Base-by-base conservation (phyloP, 2,329 filamentous ascomycete species). In the Westerdykella sp. region DNA sequence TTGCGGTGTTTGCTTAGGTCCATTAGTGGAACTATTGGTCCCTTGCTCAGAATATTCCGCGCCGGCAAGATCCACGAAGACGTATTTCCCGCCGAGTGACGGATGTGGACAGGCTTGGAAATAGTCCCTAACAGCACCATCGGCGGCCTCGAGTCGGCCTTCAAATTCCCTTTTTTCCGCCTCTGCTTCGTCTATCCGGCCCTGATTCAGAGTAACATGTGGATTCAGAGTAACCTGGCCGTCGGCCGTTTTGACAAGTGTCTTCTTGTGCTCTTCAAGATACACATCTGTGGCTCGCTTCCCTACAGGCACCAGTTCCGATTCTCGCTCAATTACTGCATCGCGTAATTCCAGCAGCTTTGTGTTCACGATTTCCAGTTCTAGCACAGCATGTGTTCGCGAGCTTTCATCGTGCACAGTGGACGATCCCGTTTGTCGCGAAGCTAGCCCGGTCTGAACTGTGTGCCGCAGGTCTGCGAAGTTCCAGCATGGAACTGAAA, bases 41-140 rank as follows among this genome's bases (percentile, higher is more conserved):
- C 57, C 63, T 14, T 63, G 58, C 28, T 66, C 56, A 44, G 66
- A 65, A 39, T 69, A 73, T 47, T 74, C 71, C 0, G 71, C 60
- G 2, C 70, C 71, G 2, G 71, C 71, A 5, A 73, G 55, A 45
- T 74, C 71, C 1, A 73, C 68, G 55, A 73, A 73, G 9, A 72
- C 62, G 38, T 71, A 57, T 43, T 66, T 72, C 0, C 60, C 70
- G 1, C 70, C 70, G 1, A 73, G 54, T 37, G 64, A 66, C 14
- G 43, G 32, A 43, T 64, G 48, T 6, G 2, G 13, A 15, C 43
- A 47, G 2, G 49, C 50, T 11, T 38, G 41, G 13, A 67, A 57
- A 6, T 66, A 45, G 3, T 50, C 34, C 5, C 22, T 30, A 1
- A 68, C 59, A 1, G 55, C 22, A 1, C 57, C 51, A 50, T 73